These are phyloP conservation scores for Tetrahymena thermophila DNA, from an alignment of 73 alveolate genomes.

Conservation along the genomic window DNA sequence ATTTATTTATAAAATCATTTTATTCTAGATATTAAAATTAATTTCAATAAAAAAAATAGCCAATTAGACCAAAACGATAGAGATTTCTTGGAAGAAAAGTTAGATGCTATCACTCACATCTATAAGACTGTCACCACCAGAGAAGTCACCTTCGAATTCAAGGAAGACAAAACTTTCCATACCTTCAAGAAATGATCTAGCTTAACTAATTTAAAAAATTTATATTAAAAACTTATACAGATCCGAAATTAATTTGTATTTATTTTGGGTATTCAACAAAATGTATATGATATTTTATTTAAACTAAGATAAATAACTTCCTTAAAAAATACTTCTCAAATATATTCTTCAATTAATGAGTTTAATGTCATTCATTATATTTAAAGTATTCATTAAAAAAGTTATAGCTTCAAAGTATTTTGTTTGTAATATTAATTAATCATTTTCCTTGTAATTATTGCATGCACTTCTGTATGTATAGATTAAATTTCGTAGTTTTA, in stretches of 20 bases:
- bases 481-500: neutral
- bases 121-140: conserved; percentile 1
- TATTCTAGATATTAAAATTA: neutral
- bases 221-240: neutral
- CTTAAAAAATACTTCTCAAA: neutral
- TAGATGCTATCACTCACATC: neutral
- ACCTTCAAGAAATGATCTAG: neutral
- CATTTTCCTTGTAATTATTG: neutral
- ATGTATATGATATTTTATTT: neutral
- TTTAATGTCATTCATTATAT: neutral
- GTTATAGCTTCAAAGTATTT: neutral
- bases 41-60: neutral
- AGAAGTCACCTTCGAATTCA: conserved; percentile 1
- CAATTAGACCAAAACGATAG: neutral
- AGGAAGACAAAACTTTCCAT: neutral
- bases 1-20: too few relatives aligned
- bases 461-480: neutral
- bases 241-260: neutral
- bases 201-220: neutral
- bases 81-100: neutral
- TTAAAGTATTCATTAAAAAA: neutral
- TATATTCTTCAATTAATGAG: neutral
- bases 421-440: neutral
- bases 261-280: neutral
- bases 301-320: neutral